Evolutionary conservation across 2,329 filamentous ascomycete species (phyloP), one percentile per base, ranked within the genome.

Genomic region (Cryphonectria radicalis): DNA sequence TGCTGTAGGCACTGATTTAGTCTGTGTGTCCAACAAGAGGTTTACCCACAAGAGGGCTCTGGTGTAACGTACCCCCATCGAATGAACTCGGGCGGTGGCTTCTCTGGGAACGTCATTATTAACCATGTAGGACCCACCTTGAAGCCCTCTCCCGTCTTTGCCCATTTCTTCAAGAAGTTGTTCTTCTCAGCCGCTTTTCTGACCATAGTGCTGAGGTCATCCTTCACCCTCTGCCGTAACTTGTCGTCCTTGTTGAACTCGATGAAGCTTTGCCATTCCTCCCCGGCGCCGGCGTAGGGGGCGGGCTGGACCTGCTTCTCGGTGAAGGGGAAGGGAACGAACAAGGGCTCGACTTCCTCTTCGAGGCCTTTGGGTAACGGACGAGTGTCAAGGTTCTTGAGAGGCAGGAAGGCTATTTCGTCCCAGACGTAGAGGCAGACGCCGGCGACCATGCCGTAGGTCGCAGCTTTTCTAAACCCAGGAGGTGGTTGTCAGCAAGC

Each of bases 241-340:
- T 85, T 78, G 19, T 77, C 78, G 72, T 92, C 85, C 73, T 84
- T 85, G 73, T 85, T 88, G n/a, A 92, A 81, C 69, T 85, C 85
- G 22, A 89, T 76, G 74, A 90, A 92, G 65, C 84, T 82, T 73
- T 84, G 81, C 89, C 88, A 92, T 78, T 92, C 91, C 3, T 90
- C 89, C 74, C 91, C 89, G 37, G 81, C 82, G 67, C 84, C 84
- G 72, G 82, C 83, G 77, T 90, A 91, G 2, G 85, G 86, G 42
- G 79, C 77, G 42, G 85, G 83, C 22, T 83, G 80, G 25, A 89
- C 79, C 70, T 82, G 74, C 66, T 83, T 84, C 0, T 84, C 87
- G 2, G 87, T 89, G 60, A 89, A 88, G 4, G 89, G 89, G 67
- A 92, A 86, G 0, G 90, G 88, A 10, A 92, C 84, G 72, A 92